Conservation (phyloP, 257 asterid genomes). For the Nyctanthes arbortristis region DNA sequence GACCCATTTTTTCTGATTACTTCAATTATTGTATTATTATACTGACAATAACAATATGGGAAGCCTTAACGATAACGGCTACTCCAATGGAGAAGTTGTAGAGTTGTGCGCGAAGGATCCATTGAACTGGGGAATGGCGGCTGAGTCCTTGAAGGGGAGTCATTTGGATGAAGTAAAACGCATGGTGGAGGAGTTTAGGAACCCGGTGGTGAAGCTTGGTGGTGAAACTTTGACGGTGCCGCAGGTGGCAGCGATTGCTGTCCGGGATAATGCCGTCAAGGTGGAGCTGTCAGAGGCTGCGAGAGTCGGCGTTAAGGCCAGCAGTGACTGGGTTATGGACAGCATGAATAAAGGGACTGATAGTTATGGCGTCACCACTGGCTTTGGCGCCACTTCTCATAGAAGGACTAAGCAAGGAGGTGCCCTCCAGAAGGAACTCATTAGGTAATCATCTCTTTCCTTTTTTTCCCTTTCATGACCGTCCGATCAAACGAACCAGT, state of each 20-base stretch:
- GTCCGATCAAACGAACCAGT: background rate
- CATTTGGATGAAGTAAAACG: slow-evolving; percentile 49
- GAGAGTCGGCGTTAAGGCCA: slow-evolving; percentile 53
- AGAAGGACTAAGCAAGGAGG: slow-evolving; percentile 56
- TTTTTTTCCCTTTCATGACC: background rate
- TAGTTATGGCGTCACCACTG: slow-evolving; percentile 59
- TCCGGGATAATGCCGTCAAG: slow-evolving; percentile 39
- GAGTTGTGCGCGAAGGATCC: slow-evolving; percentile 43
- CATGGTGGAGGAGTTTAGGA: slow-evolving; percentile 57
- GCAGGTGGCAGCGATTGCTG: slow-evolving; percentile 58
- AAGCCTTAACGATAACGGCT: slow-evolving; percentile 11
- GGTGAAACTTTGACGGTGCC: slow-evolving; percentile 49
- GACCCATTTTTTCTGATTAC: background rate
- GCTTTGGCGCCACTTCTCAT: slow-evolving; percentile 57
- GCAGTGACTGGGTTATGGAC: slow-evolving; percentile 63
- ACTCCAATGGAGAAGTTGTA: slow-evolving; percentile 19
- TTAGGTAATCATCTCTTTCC: slow-evolving; percentile 38
- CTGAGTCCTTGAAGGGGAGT: slow-evolving; percentile 44
- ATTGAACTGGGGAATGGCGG: slow-evolving; percentile 51
- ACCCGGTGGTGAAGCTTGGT: slow-evolving; percentile 48
- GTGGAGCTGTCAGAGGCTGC: slow-evolving; percentile 58
- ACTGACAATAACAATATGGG: slow-evolving; percentile 21
- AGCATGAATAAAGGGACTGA: slow-evolving; percentile 55
- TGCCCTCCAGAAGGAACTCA: slow-evolving; percentile 56
- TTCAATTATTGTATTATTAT: too few relatives aligned